Evolutionary conservation across 1,284 basidiomycete genomes (phyloP), one percentile per base, ranked within the genome.

Genomic region (Ceratobasidium sp.): DNA sequence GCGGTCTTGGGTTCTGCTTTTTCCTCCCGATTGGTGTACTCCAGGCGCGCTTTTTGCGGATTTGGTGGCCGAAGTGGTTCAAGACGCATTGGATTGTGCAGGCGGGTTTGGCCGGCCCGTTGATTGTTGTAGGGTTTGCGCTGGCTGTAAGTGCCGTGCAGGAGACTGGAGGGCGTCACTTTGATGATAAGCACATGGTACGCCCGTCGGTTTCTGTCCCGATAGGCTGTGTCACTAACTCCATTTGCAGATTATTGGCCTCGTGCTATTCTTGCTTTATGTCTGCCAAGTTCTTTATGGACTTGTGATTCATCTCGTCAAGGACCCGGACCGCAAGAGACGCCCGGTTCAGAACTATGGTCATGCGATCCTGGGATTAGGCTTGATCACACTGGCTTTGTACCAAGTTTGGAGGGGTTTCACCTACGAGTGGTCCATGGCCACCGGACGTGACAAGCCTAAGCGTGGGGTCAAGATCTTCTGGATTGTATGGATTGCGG

Each of bases 381-480:
- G 66, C 40, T 78, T 77, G 40, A 49, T 67, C 37, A 54, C 40
- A n/a, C 37, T 59, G 25, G 54, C 49, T 13, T 70, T 81, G 57
- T 76, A 71, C 46, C 76, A 86, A 84, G 82, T 85, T 2, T 74
- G 59, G 29, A 40, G 54, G 22, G 78, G 78, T n/a, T 77, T 76
- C 51, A 43, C 49, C 19, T 13, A 46, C 22, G 73, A 77, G 32
- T 79, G 78, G 78, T 29, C 70, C 2, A 43, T 22, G 6, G 37
- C 49, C 8, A 74, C 69, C 54, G 76, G 76, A 37, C 40, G 70
- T 51, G 68, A 56, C 22, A 40, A 57, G 59, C 64, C 65, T 15
- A 65, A 32, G n/a, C 46, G 51, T 29, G 59, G 69, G 40, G 37
- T 75, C 13, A 66, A 54, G 61, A 76, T 40, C 54, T 77, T 75